These are phyloP conservation scores for Entophlyctis luteolus DNA, from an alignment of 192 early-diverging fungal genomes.

Conservation along the genomic window DNA sequence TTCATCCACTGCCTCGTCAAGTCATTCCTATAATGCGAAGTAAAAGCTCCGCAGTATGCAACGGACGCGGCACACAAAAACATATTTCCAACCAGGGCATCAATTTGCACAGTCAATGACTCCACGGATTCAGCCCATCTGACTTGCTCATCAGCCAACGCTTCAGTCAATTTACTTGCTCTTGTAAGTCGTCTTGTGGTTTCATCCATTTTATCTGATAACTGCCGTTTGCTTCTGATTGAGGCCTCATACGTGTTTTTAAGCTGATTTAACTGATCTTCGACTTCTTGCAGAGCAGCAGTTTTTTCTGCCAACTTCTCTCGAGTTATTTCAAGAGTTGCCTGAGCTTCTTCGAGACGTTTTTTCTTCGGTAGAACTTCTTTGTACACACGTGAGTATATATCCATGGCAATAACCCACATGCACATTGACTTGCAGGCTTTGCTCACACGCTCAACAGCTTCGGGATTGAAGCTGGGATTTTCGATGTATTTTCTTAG, in stretches of 20 bases:
- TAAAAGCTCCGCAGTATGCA: conserved; percentile 60
- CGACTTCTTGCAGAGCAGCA: conserved; percentile 54
- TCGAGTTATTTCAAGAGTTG: conserved; percentile 45
- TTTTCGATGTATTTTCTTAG: conserved; percentile 58
- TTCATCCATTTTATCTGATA: conserved; percentile 63
- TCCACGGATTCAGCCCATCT: conserved; percentile 60
- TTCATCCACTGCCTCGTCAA: conserved; percentile 46
- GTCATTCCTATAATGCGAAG: conserved; percentile 47
- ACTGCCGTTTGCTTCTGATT: conserved; percentile 45
- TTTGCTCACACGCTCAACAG: conserved; percentile 51
- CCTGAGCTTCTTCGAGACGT: conserved; percentile 55
- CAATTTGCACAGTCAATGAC: conserved; percentile 43
- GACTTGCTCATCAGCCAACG: conserved; percentile 59
- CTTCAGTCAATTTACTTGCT: conserved; percentile 55
- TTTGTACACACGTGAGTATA: conserved; percentile 56
- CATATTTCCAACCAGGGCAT: conserved; percentile 54
- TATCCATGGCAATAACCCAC: conserved; percentile 63
- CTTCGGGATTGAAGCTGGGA: conserved; percentile 53
- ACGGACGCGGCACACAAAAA: conserved; percentile 54
- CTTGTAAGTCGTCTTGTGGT: conserved; percentile 50
- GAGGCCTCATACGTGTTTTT: conserved; percentile 56
- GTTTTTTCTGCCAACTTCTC: conserved; percentile 57
- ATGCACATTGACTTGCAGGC: conserved; percentile 61
- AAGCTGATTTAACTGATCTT: conserved; percentile 53
- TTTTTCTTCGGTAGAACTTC: conserved; percentile 54